Evolutionary conservation across 139 green algal species (phyloP).

Genomic region (Coelastrella sp.): DNA sequence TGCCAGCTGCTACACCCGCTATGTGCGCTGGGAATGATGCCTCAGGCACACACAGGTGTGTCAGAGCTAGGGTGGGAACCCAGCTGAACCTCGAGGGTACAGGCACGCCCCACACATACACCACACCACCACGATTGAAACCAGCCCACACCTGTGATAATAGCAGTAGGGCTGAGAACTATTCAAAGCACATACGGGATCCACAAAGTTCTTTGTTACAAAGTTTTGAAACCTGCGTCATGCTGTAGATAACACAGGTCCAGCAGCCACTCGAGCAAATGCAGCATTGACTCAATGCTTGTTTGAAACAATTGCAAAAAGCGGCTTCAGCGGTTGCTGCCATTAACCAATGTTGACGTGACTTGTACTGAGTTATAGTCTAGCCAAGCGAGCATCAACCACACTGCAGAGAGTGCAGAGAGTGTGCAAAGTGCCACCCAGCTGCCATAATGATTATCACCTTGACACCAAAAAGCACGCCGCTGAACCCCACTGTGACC

Average conservation of each 20-base stretch:
- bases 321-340: too few species aligned
- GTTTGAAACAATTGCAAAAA: too few species aligned
- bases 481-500: slow-evolving; percentile 45
- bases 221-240: too few species aligned
- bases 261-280: too few species aligned
- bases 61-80: slow-evolving; percentile 49
- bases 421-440: neutral
- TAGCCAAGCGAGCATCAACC: too few species aligned
- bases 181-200: neutral
- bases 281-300: too few species aligned
- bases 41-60: slow-evolving; percentile 51
- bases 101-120: slow-evolving; percentile 42
- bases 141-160: slow-evolving; percentile 49
- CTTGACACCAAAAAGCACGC: slow-evolving; percentile 57
- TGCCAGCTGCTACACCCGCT: slow-evolving; percentile 53
- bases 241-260: too few species aligned
- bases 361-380: too few species aligned
- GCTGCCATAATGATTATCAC: slow-evolving; percentile 1
- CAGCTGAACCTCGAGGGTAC: slow-evolving; percentile 47
- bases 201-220: too few species aligned
- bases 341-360: too few species aligned
- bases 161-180: neutral
- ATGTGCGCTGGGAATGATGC: slow-evolving; percentile 56
- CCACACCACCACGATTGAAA: slow-evolving; percentile 25
- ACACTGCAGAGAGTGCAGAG: neutral